Base-by-base conservation (phyloP, 2,329 filamentous ascomycete species). In the Colletotrichum incanum region DNA sequence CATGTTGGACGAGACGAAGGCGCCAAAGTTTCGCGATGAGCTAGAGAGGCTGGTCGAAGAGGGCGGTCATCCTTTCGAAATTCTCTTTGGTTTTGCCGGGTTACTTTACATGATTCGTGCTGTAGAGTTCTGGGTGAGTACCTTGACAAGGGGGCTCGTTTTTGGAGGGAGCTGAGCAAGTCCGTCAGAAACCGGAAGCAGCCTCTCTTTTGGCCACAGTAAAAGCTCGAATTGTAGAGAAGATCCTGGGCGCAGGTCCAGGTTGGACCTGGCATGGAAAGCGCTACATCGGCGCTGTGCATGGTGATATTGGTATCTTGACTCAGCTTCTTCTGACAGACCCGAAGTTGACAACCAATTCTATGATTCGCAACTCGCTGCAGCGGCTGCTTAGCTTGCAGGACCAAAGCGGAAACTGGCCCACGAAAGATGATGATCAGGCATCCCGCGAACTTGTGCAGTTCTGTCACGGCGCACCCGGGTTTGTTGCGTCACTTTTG, bases 301-400 rank as follows among this genome's bases (percentile, higher is more conserved):
- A 94, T 76, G 92, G 93, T 7, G 87, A 89, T 18, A 88, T 93
- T 34, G 91, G 92, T 5, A 93, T 93, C 78, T 86, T 94, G 71
- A 91, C 89, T 16, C 92, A 94, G 79, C 82, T 93, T 12, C 85
- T 93, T 1, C 83, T 88, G 23, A 90, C 90, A 2, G 86, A 87
- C 65, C 87, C 89, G 0, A 80, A 82, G 8, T 84, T 88, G 74
- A 89, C 90, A 1, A 78, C 84, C 1, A 84, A 86, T 60, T 80
- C 93, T 3, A 85, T 89, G 75, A 81, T 82, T 3, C 84, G 85
- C 59, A 80, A 93, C 4, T 85, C 89, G 73, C 77, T 94, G 4
- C 83, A 84, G 1, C 84, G 85, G 11, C 78, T 94, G 12, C 82
- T 94, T 2, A 86, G 86, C 37, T 83, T 89, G 72, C 92, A 94